Conservation (phyloP, 208 protist genomes). For the Baffinella frigidus region DNA sequence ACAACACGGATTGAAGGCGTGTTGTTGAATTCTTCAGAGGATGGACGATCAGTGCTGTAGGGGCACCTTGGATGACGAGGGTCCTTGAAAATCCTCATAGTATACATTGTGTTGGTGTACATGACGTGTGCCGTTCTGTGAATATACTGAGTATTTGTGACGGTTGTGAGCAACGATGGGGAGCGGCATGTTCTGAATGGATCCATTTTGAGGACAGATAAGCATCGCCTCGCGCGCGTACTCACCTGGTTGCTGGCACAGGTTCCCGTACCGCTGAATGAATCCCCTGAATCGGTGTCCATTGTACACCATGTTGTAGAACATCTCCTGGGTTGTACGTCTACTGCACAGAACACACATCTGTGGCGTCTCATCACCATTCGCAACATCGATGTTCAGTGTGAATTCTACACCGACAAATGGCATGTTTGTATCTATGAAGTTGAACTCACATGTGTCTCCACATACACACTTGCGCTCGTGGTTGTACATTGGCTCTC, state of each 20-base stretch:
- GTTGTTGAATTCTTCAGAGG: neutral
- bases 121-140: neutral
- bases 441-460: neutral
- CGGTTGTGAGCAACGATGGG: neutral
- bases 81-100: slow-evolving; percentile 32
- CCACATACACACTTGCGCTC: neutral
- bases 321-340: neutral
- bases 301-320: slow-evolving; percentile 24
- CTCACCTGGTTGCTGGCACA: neutral
- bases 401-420: slow-evolving; percentile 14
- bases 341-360: slow-evolving; percentile 21
- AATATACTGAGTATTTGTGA: neutral
- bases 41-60: neutral
- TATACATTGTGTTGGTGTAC: neutral
- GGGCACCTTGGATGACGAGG: neutral
- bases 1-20: too few relatives aligned
- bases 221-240: neutral
- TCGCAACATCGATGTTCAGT: neutral
- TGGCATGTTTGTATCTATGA: neutral
- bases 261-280: slow-evolving; percentile 14
- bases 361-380: neutral
- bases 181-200: neutral
- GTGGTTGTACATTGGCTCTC: neutral
- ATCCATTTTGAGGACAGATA: neutral
- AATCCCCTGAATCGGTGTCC: neutral